Base-by-base conservation (phyloP, 805 yeast species). In the Starmerella apis region DNA sequence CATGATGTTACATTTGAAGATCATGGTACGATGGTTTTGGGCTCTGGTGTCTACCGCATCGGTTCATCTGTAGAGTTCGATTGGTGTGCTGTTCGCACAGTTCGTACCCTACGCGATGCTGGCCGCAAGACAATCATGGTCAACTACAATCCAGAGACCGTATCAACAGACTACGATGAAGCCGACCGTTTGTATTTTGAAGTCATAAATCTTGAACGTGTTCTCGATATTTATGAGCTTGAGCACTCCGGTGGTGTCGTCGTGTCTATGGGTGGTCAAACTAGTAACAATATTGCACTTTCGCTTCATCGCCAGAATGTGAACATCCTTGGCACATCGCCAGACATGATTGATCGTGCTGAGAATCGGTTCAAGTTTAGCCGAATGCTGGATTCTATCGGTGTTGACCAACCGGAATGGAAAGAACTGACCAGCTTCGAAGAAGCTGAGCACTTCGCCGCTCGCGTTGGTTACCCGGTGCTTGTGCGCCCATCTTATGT, bases 381-480 rank as follows among this genome's bases (percentile, higher is more conserved):
- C 39, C 85, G 96, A 71, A 87, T 90, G 94, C 76, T 90, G 71
- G 98, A 90, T 69, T 79, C 78, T 59, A 90, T 90, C 63, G 95
- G 94, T 50, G 96, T 90, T 56, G 98, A 90, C 71, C 98, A 90
- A 71, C 98, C 98, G 39, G 95, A 96, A 33, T 90, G 98, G 98
- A 90, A 88, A 69, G 98, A 90, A 69, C 77, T 90, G 61, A 87
- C 97, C 32, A 85, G 95, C 22, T 75, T 86, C 51, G 86, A 75
- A 35, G 97, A 90, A 68, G 97, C 98, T 53, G 94, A 86, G 66
- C 79, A 71, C 39, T 90, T 90, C 65, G 96, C 97, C 51, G 83
- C 86, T 44, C 80, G 78, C 64, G 97, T 86, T 48, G 76, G 86
- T 31, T 90, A 86, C 68, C 98, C 98, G 46, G 97, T 90, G 35